phyloP scores from a whole-genome alignment of 768 basidiomycete genomes.

The Boletus patriciae region DNA sequence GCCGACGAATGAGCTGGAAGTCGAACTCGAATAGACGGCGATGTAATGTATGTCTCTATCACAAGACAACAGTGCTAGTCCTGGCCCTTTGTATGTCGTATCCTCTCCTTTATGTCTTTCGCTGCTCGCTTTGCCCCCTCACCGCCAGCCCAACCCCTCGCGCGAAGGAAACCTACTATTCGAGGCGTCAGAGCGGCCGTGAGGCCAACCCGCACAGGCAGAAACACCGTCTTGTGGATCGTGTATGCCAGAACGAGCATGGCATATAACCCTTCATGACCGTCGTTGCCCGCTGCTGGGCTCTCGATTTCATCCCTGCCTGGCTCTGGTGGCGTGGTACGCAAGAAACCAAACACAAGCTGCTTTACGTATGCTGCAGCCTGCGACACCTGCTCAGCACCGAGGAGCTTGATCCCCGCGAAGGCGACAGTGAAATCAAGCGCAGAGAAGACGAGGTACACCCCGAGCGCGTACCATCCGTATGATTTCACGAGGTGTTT shows the following conservation, averaged over 20 bases:
- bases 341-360: constrained; percentile 43
- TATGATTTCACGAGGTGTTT: constrained; percentile 87
- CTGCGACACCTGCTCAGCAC: constrained; percentile 84
- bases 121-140: constrained; percentile 70
- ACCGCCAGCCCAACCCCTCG: constrained; percentile 77
- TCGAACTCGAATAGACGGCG: constrained; percentile 2
- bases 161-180: constrained; percentile 82
- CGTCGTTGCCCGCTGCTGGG: constrained; percentile 34
- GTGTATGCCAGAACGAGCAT: constrained; percentile 93
- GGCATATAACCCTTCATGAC: constrained; percentile 81
- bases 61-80: constrained; percentile 12
- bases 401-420: constrained; percentile 78
- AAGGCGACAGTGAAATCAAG: constrained; percentile 88
- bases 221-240: constrained; percentile 91
- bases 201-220: constrained; percentile 86
- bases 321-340: constrained; percentile 60
- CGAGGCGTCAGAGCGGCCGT: constrained; percentile 85
- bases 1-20: constrained; percentile 3
- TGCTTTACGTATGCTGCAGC: constrained; percentile 60
- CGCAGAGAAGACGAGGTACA: constrained; percentile 72
- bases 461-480: constrained; percentile 93
- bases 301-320: constrained; percentile 63
- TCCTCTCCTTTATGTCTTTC: constrained; percentile 39
- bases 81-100: constrained; percentile 25
- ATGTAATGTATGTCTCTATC: constrained; percentile 14